phyloP scores from a whole-genome alignment of 192 early-diverging fungal species.

The Coemansia sp. region DNA sequence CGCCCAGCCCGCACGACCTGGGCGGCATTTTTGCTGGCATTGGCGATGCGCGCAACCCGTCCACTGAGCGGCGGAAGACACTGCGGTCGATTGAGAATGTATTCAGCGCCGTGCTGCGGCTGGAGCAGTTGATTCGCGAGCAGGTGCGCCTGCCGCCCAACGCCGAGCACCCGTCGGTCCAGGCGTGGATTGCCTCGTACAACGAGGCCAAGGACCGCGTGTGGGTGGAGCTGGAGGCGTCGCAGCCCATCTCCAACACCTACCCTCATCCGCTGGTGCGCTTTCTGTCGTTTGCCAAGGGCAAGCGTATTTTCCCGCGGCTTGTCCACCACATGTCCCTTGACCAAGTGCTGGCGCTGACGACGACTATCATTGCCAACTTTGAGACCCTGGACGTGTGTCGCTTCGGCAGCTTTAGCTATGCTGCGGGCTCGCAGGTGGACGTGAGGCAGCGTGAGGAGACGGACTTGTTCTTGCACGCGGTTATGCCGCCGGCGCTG shows the following conservation, averaged over 20 bases:
- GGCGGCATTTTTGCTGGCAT: constrained; percentile 35
- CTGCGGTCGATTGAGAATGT: constrained; percentile 78
- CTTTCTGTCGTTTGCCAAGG: constrained; percentile 86
- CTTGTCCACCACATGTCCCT: constrained; percentile 74
- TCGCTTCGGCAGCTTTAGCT: constrained; percentile 45
- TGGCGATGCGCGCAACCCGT: constrained; percentile 58
- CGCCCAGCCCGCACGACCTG: constrained; percentile 31
- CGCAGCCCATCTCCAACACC: constrained; percentile 53
- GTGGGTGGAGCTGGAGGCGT: constrained; percentile 50
- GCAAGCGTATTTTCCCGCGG: constrained; percentile 86
- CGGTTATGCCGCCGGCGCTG: constrained; percentile 84
- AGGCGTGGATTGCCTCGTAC: constrained; percentile 35
- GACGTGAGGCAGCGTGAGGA: constrained; percentile 60
- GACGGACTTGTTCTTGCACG: constrained; percentile 86
- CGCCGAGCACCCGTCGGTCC: constrained; percentile 36
- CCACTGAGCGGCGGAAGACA: constrained; percentile 62
- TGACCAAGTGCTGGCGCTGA: constrained; percentile 78
- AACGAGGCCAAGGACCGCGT: constrained; percentile 35
- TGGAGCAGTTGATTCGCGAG: constrained; percentile 85
- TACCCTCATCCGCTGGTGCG: constrained; percentile 89
- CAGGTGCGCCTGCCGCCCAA: constrained; percentile 54
- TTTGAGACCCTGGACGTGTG: constrained; percentile 77
- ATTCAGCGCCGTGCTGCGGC: constrained; percentile 74
- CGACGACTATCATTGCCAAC: constrained; percentile 77
- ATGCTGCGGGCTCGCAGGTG: constrained; percentile 25